Conservation (phyloP, 495 filamentous ascomycete species). For the Penicillium waksmanii region DNA sequence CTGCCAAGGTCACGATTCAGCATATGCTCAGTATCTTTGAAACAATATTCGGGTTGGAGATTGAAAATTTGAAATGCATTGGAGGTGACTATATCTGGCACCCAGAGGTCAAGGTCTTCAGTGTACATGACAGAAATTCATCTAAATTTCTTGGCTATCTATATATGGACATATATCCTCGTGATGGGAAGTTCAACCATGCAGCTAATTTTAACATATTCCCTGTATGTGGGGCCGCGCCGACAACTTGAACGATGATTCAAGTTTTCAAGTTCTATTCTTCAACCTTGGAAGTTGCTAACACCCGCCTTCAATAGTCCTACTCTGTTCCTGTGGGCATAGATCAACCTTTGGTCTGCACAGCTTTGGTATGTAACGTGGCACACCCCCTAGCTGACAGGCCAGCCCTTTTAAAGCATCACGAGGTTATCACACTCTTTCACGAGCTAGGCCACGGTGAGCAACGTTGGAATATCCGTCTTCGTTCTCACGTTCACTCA, state of each 20-base stretch:
- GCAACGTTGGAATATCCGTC: neutral
- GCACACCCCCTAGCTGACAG: conserved; percentile 7
- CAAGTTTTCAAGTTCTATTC: too few relatives aligned
- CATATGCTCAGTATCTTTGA: conserved; percentile 10
- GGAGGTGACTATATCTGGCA: conserved; percentile 1
- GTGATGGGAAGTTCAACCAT: conserved; percentile 14
- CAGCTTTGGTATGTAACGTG: conserved; percentile 16
- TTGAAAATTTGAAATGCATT: neutral
- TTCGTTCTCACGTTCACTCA: neutral
- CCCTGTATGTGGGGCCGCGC: conserved; percentile 4
- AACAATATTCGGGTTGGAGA: conserved; percentile 1
- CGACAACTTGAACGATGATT: neutral
- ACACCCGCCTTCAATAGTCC: neutral
- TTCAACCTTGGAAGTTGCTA: too few relatives aligned
- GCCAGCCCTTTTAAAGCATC: conserved; percentile 13
- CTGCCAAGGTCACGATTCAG: conserved; percentile 7
- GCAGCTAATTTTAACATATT: conserved; percentile 18
- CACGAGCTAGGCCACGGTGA: conserved; percentile 18
- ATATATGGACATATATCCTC: conserved; percentile 11
- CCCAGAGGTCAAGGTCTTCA: conserved; percentile 6
- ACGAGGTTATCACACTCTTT: conserved; percentile 15
- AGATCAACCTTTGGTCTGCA: conserved; percentile 10
- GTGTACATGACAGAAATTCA: neutral
- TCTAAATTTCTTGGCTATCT: conserved; percentile 10
- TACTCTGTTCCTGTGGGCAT: neutral